phyloP scores from a whole-genome alignment of 805 yeast species.

The Kuraishia capsulata region DNA sequence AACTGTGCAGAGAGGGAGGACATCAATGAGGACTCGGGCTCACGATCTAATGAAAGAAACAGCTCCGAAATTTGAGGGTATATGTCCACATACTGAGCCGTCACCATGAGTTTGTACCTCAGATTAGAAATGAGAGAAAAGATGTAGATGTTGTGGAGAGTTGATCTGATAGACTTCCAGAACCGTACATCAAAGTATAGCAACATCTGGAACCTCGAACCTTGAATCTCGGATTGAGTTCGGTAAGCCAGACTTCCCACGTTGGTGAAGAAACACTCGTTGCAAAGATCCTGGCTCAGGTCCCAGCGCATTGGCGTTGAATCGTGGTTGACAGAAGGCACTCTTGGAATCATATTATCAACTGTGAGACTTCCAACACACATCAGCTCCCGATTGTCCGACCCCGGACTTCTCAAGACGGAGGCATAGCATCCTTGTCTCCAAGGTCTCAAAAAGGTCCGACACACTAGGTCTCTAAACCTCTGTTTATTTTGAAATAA shows the following conservation, averaged over 20 bases:
- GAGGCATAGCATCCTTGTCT: slow-evolving; percentile 32
- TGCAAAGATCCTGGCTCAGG: slow-evolving; percentile 29
- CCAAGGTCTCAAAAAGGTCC: slow-evolving; percentile 58
- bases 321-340: slow-evolving; percentile 10
- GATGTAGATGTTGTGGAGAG: slow-evolving; percentile 56
- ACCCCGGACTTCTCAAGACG: background rate
- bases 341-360: slow-evolving; percentile 27
- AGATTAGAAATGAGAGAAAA: slow-evolving; percentile 55
- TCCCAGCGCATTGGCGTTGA: slow-evolving; percentile 27
- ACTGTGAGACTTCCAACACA: slow-evolving; percentile 22
- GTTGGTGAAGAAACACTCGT: slow-evolving; percentile 33
- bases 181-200: slow-evolving; percentile 62
- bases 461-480: slow-evolving; percentile 42
- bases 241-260: background rate
- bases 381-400: slow-evolving; percentile 1
- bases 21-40: slow-evolving; percentile 76
- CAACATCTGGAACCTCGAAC: slow-evolving; percentile 51
- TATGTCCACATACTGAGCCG: slow-evolving; percentile 75
- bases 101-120: slow-evolving; percentile 45
- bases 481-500: slow-evolving; percentile 38
- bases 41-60: slow-evolving; percentile 69
- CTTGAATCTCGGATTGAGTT: slow-evolving; percentile 14
- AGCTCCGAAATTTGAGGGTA: slow-evolving; percentile 70
- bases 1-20: slow-evolving; percentile 73
- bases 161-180: slow-evolving; percentile 52